phyloP scores from a whole-genome alignment of 163 green algal genomes.

The Chlorella variabilis region DNA sequence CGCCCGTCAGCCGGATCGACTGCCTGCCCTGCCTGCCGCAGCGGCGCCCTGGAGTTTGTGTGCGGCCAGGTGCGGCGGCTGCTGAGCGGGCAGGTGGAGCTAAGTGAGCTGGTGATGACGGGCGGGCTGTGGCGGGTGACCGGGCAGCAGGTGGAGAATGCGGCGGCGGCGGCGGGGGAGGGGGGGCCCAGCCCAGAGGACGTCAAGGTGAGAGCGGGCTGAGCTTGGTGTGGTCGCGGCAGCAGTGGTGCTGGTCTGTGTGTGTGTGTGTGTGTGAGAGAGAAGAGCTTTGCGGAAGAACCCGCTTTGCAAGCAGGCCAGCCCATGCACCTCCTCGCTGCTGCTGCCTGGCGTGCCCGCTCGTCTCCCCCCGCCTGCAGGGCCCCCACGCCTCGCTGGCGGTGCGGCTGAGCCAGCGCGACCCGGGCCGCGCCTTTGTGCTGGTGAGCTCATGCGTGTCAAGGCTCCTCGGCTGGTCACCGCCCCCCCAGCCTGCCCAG shows the following conservation, averaged over 20 bases:
- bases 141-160: slow-evolving; percentile 48
- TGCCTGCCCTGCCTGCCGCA: too few species aligned
- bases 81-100: slow-evolving; percentile 61
- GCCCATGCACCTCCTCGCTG: too few species aligned
- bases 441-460: slow-evolving; percentile 51
- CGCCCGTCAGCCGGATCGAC: too few species aligned
- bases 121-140: slow-evolving; percentile 84
- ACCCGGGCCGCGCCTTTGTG: slow-evolving; percentile 77
- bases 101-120: slow-evolving; percentile 84
- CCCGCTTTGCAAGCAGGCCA: too few species aligned
- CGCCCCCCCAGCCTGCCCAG: too few species aligned
- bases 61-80: slow-evolving; percentile 66
- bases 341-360: too few species aligned
- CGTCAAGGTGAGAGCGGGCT: neutral
- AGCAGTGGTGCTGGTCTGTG: neutral
- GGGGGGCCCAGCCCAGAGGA: neutral
- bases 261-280: too few species aligned
- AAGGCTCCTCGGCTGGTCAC: neutral
- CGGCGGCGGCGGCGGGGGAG: slow-evolving; percentile 27
- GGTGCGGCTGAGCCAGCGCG: slow-evolving; percentile 70
- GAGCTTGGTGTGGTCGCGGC: neutral
- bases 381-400: slow-evolving; percentile 83
- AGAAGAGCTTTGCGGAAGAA: too few species aligned
- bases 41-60: slow-evolving; percentile 65
- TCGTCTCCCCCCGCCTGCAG: slow-evolving; percentile 38